Evolutionary conservation across 2,329 filamentous ascomycete species (phyloP), one percentile per base, ranked within the genome.

Genomic region (Colletotrichum lini): DNA sequence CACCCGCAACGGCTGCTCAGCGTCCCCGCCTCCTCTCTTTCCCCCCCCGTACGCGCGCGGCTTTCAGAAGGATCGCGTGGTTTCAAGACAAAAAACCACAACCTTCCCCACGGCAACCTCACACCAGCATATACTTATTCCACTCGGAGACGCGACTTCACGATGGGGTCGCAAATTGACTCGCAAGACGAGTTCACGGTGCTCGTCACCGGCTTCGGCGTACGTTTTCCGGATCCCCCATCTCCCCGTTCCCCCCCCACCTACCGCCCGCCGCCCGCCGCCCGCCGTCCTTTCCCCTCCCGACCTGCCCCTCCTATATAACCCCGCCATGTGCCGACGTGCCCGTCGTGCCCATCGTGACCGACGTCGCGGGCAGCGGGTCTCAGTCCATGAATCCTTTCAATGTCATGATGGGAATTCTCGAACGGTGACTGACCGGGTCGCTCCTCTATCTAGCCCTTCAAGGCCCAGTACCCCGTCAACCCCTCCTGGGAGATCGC

Each of bases 401-500:
- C 9, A 15, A 7, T 38, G 9, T 12, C 15, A 15, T n/a, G 30
- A 30, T 7, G 16, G 26, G 30, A 5, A 6, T 4, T 45, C 21
- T 57, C 49, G 9, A 21, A 35, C n/a, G 44, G 26, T 26, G 67
- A 70, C 76, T 77, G 71, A 78, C 70, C 45, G 1, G 15, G 16
- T n/a, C 21, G 15, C 23, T 35, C 44, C 26, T 50, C 47, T 56
- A 35, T 23, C 64, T 72, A 96, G 93, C 92, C 94, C 1, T 97
- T 97, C 81, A 91, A 92, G 76, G 85, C 83, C n/a, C 83, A 91
- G 54, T 91, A 91, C 77, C 89, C 91, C 38, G 83, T 91, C 71
- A 97, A 97, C 78, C 94, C 94, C 10, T 94, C 94, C 3, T 95
- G 90, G 87, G 89, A 95, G 78, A 95, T 97, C 78, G 90, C 92